phyloP scores from a whole-genome alignment of 225 moss, liverwort and hornwort species.

The Ulota crispa region DNA sequence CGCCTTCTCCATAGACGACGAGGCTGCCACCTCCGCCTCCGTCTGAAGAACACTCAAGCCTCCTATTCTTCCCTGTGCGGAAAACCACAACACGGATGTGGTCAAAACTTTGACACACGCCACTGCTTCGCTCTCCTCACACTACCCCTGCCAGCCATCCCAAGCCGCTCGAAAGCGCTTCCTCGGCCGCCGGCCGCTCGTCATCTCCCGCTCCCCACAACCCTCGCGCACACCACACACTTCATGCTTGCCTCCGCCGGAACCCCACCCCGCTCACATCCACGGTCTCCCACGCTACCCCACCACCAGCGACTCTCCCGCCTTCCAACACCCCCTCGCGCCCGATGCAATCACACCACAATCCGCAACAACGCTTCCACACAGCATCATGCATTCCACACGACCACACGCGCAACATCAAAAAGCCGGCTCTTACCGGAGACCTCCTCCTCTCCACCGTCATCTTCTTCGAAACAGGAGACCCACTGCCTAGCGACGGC shows the following conservation, averaged over 20 bases:
- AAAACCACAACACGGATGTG: conserved; percentile 29
- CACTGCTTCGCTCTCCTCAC: neutral
- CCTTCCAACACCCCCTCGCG: neutral
- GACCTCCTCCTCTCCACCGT: conserved; percentile 39
- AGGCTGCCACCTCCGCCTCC: conserved; percentile 54
- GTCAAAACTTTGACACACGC: conserved; percentile 27
- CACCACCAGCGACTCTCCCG: neutral
- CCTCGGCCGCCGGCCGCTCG: neutral
- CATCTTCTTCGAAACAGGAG: conserved; percentile 36
- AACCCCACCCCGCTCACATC: conserved; percentile 19
- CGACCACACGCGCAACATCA: neutral
- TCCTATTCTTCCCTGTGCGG: conserved; percentile 53
- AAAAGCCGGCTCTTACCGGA: conserved; percentile 41
- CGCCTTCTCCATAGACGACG: conserved; percentile 41
- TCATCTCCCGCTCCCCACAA: neutral
- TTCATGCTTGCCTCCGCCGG: neutral
- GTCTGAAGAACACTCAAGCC: conserved; percentile 63
- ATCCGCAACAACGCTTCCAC: neutral
- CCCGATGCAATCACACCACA: neutral
- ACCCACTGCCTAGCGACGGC: conserved; percentile 18
- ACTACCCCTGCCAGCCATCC: neutral
- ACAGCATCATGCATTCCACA: neutral
- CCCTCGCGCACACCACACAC: neutral
- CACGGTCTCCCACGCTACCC: neutral
- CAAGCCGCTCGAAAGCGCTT: neutral